A percentile compares a stretch with the other conserved stretches of the same genome.
phyloP scores from a whole-genome alignment of 140 eudicot species.

The Cichorium intybus region DNA sequence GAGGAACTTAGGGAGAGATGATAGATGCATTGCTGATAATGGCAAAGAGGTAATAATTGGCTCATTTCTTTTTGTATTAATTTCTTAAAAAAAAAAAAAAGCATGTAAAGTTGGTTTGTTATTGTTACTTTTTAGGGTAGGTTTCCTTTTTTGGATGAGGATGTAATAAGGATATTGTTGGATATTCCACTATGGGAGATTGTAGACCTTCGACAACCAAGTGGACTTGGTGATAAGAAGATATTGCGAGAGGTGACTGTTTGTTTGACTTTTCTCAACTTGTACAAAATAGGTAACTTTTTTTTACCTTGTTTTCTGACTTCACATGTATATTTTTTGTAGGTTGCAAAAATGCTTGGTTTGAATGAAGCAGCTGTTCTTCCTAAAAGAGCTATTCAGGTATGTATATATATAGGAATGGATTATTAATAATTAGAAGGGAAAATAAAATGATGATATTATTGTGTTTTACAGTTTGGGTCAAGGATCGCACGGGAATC shows the following conservation, averaged over 20 bases:
- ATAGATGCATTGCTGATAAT: constrained; percentile 93
- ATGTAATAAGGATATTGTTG: constrained; percentile 74
- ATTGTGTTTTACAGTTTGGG: constrained; percentile 59
- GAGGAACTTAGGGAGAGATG: constrained; percentile 98
- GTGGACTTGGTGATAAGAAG: constrained; percentile 90
- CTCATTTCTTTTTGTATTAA: background rate
- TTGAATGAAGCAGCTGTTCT: constrained; percentile 73
- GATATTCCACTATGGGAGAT: constrained; percentile 91
- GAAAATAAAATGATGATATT: constrained; percentile 1
- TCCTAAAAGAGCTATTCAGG: constrained; percentile 99
- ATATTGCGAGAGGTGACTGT: constrained; percentile 75
- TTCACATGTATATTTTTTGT: too few relatives aligned
- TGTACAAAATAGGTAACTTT: too few relatives aligned
- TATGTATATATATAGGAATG: too few relatives aligned
- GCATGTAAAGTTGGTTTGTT: background rate
- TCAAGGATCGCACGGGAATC: constrained; percentile 93
- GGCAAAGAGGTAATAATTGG: constrained; percentile 73
- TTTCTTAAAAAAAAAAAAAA: background rate
- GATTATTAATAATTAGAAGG: too few relatives aligned
- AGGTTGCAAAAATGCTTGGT: constrained; percentile 88
- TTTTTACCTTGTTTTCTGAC: too few relatives aligned
- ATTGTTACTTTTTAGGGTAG: constrained; percentile 82
- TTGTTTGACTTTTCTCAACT: background rate
- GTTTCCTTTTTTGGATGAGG: constrained; percentile 91
- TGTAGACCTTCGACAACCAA: constrained; percentile 83